Evolutionary conservation across 192 early-diverging fungal species (phyloP), one percentile per base, ranked within the genome.

Genomic region (Umbelopsis vinacea): DNA sequence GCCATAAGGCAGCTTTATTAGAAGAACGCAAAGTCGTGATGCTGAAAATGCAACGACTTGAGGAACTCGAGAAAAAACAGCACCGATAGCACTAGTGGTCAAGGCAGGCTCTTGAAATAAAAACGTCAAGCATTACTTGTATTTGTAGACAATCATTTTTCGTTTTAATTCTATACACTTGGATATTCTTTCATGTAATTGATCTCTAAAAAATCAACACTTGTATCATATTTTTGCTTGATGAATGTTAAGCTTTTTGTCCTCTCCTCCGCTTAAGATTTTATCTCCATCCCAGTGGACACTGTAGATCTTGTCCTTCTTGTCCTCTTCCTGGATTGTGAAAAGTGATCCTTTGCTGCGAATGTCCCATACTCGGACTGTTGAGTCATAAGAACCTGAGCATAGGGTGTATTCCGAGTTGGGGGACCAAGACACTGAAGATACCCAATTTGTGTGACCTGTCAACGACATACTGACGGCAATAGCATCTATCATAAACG

Each of bases 351-450:
- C 91, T 69, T 89, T 91, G 78, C 91, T 93, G 69, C 97, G 90
- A 24, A 98, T 91, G 79, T 99, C 97, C 96, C 96, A 98, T 24
- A 99, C 88, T 75, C 92, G 92, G 68, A 97, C 78, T 7, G 92
- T 85, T 46, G 88, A 83, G 79, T 99, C 97, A 74, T 97, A 94
- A 35, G 95, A 96, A 35, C 89, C 93, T 68, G 88, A 90, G 10
- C 88, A 93, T 48, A 99, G 79, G 72, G 89, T 87, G 78, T 89
- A 93, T 38, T 84, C 81, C 33, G 87, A 92, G 47, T 81, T 85
- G 17, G 92, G 88, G 2, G 95, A 94, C 95, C 95, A 96, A 12
- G 88, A 82, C 6, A 99, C 88, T 60, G 91, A 81, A 3, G 94
- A 84, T 37, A 96, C 93, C 91, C 94, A 96, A 81, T 88, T 92